Evolutionary conservation across 441 rosid species (phyloP), one percentile per base, ranked within the genome.

Genomic region (Gossypium lobatum): DNA sequence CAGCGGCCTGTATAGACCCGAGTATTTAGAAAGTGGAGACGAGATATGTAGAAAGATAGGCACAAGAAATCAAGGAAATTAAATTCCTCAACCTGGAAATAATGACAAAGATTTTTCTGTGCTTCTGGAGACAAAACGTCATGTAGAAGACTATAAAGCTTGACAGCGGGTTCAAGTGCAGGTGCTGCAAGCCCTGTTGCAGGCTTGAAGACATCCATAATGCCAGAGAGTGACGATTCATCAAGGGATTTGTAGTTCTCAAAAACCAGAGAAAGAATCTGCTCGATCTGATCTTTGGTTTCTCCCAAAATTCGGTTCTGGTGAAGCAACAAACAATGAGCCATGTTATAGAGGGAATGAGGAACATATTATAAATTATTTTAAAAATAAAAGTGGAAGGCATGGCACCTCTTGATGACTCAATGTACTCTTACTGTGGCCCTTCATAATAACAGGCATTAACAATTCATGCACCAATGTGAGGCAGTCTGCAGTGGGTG

Each of bases 401-500:
- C 48, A 37, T 23, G 31, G 16, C 83, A 93, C 99, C 99, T 93
- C 99, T 82, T 93, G 99, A 83, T 91, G 99, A 86, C 99, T 95
- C 82, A 95, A 83, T 70, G 85, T 84, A 79, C 85, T 85, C 88
- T 87, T 93, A 85, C 81, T 85, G 68, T 88, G 81, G 55, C 99
- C 95, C 77, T 91, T 91, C 97, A 89, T 88, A 70, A 90, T 71
- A 23, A 91, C 98, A 45, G 99, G 98, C 82, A 83, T 81, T 79
- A 95, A 79, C 82, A 93, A 85, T 72, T 90, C 98, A 85, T 85
- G 76, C 69, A 95, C 98, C 91, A 95, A 78, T 46, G 82, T 87
- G 83, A 95, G 93, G 81, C 99, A 95, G 84, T 95, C 99, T 0
- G 97, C 95, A 31, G 99, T 93, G 1, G 99, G 99, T 26, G 99